phyloP scores from a whole-genome alignment of 768 basidiomycete species.

The Trametes meyenii region DNA sequence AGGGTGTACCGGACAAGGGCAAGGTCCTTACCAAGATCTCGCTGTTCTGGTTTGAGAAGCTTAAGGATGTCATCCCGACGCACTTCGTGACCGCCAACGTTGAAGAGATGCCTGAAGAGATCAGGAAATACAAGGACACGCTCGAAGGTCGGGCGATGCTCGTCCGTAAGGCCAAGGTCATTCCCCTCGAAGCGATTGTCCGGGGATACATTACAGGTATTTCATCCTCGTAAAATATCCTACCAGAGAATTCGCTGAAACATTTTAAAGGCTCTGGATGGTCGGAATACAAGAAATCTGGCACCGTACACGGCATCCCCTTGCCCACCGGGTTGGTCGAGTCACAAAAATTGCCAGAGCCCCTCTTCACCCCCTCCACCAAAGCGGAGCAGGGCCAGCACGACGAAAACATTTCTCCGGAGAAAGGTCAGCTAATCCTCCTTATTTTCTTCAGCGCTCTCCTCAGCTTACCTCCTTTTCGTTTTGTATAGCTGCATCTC shows the following conservation, averaged over 20 bases:
- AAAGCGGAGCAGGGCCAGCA: conserved; percentile 94
- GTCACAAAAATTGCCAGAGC: conserved; percentile 77
- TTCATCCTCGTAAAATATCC: conserved; percentile 18
- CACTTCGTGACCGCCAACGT: conserved; percentile 83
- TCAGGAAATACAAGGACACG: conserved; percentile 72
- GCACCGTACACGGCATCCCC: conserved; percentile 86
- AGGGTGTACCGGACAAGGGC: conserved; percentile 97
- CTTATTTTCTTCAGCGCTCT: not conserved
- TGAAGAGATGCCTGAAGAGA: conserved; percentile 80
- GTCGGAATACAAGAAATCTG: conserved; percentile 86
- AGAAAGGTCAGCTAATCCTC: conserved; percentile 63
- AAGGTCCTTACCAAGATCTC: conserved; percentile 88
- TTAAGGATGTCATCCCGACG: conserved; percentile 79
- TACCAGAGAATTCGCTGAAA: not conserved
- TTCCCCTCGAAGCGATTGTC: conserved; percentile 95
- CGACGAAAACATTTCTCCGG: conserved; percentile 98
- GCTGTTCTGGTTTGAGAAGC: conserved; percentile 92
- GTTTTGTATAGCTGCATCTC: conserved; percentile 51
- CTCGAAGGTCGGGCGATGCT: conserved; percentile 89
- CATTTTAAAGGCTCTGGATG: conserved; percentile 81
- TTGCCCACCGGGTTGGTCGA: conserved; percentile 81
- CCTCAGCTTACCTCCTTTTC: not conserved
- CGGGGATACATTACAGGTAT: conserved; percentile 95
- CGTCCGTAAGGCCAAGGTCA: conserved; percentile 83
- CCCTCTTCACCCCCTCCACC: conserved; percentile 95